Evolutionary conservation across 2,329 filamentous ascomycete genomes (phyloP), one percentile per base, ranked within the genome.

Genomic region (Arthrobotrys iridis): DNA sequence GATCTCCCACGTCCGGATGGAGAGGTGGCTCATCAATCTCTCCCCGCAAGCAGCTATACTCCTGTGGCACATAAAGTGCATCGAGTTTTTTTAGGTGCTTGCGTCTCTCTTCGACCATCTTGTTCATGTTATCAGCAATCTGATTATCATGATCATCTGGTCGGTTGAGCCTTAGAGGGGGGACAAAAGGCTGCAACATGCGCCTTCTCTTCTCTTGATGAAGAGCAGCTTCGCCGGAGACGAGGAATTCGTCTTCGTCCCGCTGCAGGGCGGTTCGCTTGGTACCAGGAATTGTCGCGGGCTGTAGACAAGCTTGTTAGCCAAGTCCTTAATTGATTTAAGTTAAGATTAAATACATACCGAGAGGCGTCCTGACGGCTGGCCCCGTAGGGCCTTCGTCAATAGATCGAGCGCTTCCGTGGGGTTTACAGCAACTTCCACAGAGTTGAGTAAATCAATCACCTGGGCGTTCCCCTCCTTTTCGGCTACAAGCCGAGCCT

Each of bases 221-320:
- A 13, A 20, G 20, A 30, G 28, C 58, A 11, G 28, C 22, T 30
- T 65, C 59, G 3, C 26, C 28, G 8, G 37, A 40, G 13, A 41
- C 48, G 4, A 72, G 11, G 18, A 45, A 43, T 35, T 74, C 70
- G 46, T 74, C 70, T 26, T 74, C 70, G 13, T 74, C 52, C 24
- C 70, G 24, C 37, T 74, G 70, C 18, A 60, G 20, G 5, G 62
- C 62, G 10, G 62, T 74, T 8, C 70, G 52, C 55, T 74, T 74
- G 7, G 35, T 57, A 2, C 70, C 70, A 7, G 68, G 68, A 2
- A 60, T 40, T 15, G 60, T 74, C 2, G 57, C 70, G 18, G 70
- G 70, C 70, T 73, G 57, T 40, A 10, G 7, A 28, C 10, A 46
- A 55, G n/a, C 28, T 20, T 11, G 30, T 62, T 46, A 64, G 60